phyloP scores from a whole-genome alignment of 2,329 filamentous ascomycete genomes.

The Diplodia scrobiculata region DNA sequence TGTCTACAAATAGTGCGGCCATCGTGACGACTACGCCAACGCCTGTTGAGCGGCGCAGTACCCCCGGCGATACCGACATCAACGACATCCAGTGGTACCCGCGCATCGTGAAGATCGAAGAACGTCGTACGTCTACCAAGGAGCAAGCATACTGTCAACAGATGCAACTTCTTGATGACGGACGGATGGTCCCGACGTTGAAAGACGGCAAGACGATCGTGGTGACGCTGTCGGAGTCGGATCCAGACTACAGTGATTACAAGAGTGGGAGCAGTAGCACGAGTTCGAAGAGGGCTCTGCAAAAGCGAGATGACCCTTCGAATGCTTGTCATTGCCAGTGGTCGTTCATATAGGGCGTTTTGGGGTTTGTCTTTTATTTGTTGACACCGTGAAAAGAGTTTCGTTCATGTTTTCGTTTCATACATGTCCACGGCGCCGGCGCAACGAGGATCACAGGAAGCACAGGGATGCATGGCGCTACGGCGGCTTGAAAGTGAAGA shows the following conservation, averaged over 20 bases:
- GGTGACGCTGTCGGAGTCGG: slow-evolving; percentile 22
- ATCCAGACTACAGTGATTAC: slow-evolving; percentile 11
- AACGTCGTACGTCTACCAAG: slow-evolving; percentile 56
- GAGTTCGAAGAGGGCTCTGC: slow-evolving; percentile 7
- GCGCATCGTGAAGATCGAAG: slow-evolving; percentile 66
- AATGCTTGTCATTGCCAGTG: slow-evolving; percentile 29
- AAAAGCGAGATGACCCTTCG: slow-evolving; percentile 12
- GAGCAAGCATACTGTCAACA: slow-evolving; percentile 64
- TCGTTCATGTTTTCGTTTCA: slow-evolving; percentile 3
- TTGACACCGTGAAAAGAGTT: slow-evolving; percentile 3
- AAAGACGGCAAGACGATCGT: slow-evolving; percentile 7
- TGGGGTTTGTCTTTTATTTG: not conserved
- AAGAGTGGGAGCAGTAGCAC: not conserved
- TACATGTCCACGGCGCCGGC: not conserved
- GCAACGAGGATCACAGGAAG: slow-evolving; percentile 18
- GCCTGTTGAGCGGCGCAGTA: slow-evolving; percentile 12
- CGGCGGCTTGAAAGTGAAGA: slow-evolving; percentile 12
- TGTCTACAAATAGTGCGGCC: slow-evolving; percentile 30
- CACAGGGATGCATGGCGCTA: slow-evolving; percentile 25
- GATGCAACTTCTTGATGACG: slow-evolving; percentile 61
- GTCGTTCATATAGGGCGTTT: slow-evolving; percentile 20
- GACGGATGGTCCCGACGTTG: slow-evolving; percentile 40
- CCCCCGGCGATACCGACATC: not conserved
- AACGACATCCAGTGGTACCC: slow-evolving; percentile 48
- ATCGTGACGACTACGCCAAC: slow-evolving; percentile 8